These are phyloP conservation scores for Dactylellina parvicollis DNA, from an alignment of 2,329 filamentous ascomycete species.

Conservation along the genomic window DNA sequence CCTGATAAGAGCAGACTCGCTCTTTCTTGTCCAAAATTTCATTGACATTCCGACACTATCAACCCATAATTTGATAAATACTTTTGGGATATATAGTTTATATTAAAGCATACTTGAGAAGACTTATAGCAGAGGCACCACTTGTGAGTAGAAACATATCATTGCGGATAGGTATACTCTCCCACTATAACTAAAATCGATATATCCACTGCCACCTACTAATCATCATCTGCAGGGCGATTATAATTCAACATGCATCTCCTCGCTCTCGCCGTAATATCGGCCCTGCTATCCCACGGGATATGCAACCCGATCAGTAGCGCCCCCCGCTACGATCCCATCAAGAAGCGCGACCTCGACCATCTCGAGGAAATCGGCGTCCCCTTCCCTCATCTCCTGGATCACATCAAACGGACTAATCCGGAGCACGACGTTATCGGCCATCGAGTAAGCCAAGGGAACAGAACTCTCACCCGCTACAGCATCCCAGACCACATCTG, in stretches of 20 bases:
- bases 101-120: too few species aligned
- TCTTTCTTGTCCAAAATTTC: too few species aligned
- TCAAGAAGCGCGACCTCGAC: conserved; percentile 2
- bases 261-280: neutral
- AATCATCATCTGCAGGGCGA: too few species aligned
- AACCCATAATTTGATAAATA: too few species aligned
- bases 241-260: conserved; percentile 1
- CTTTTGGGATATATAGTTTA: too few species aligned
- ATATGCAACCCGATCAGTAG: conserved; percentile 4
- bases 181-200: too few species aligned
- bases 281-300: conserved; percentile 11
- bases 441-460: neutral
- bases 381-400: conserved; percentile 5
- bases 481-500: conserved; percentile 41
- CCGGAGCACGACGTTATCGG: conserved; percentile 21
- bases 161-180: too few species aligned
- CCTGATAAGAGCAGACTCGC: too few species aligned
- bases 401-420: conserved; percentile 19
- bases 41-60: too few species aligned
- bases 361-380: conserved; percentile 42
- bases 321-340: conserved; percentile 17
- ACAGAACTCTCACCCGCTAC: conserved; percentile 1
- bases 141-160: too few species aligned
- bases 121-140: too few species aligned
- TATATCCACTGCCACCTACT: too few species aligned